A percentile compares a stretch with the other conserved stretches of the same genome.
phyloP scores from a whole-genome alignment of 1,284 basidiomycete genomes.

The Sutorius eximius region DNA sequence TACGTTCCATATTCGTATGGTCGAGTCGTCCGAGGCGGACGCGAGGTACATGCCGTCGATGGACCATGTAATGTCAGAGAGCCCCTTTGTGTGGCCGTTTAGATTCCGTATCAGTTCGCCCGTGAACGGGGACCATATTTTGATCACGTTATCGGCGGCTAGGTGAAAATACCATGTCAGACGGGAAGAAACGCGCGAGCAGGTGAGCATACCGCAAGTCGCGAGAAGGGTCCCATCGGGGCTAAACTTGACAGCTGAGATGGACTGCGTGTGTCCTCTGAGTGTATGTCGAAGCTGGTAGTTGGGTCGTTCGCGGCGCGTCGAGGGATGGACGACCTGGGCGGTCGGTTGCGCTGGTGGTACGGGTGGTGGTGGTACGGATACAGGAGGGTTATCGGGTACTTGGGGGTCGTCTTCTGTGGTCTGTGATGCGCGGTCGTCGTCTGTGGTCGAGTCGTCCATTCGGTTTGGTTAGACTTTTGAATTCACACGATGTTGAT shows the following conservation, averaged over 20 bases:
- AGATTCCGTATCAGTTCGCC: constrained; percentile 76
- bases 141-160: constrained; percentile 77
- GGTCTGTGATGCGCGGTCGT: constrained; percentile 76
- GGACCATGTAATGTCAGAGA: constrained; percentile 89
- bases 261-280: constrained; percentile 71
- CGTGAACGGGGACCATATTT: constrained; percentile 78
- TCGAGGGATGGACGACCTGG: constrained; percentile 20
- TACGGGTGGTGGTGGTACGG: constrained; percentile 38
- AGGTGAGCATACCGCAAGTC: constrained; percentile 62
- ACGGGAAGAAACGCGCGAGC: background rate
- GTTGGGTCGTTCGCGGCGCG: constrained; percentile 58
- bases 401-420: constrained; percentile 80
- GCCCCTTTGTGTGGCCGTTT: constrained; percentile 73
- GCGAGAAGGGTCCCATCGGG: constrained; percentile 79
- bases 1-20: constrained; percentile 83
- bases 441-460: constrained; percentile 74
- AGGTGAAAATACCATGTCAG: background rate
- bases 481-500: too few relatives aligned
- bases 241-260: constrained; percentile 83
- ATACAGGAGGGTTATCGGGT: constrained; percentile 51
- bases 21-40: constrained; percentile 88
- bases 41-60: constrained; percentile 80
- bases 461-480: constrained; percentile 19
- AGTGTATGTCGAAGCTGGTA: constrained; percentile 68
- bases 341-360: constrained; percentile 34